Evolutionary conservation across 805 yeast genomes (phyloP).

Genomic region (Saitoella complicata): DNA sequence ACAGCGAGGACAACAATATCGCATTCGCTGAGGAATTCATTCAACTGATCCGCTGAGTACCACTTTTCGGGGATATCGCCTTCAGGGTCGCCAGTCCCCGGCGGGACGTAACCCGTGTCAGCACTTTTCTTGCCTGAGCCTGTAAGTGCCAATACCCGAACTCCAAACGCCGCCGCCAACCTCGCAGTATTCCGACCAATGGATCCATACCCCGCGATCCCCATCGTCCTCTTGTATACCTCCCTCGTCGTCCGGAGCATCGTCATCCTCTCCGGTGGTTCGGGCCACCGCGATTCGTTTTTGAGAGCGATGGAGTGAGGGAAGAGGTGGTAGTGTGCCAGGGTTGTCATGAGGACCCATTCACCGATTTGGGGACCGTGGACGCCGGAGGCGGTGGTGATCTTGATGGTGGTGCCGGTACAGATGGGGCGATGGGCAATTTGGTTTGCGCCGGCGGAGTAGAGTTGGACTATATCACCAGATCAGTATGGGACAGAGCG

Average conservation of each 20-base stretch:
- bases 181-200: constrained; percentile 36
- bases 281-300: too few species aligned
- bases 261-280: too few species aligned
- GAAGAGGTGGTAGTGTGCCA: constrained; percentile 2
- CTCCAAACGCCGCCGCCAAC: constrained; percentile 12
- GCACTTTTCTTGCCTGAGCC: constrained; percentile 10
- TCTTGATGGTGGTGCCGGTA: neutral
- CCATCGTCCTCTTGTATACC: constrained; percentile 19
- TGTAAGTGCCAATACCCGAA: constrained; percentile 14
- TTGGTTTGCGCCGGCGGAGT: neutral
- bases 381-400: constrained; percentile 7
- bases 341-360: constrained; percentile 4
- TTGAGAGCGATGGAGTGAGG: too few species aligned
- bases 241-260: too few species aligned
- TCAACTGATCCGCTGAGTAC: constrained; percentile 10
- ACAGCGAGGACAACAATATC: constrained; percentile 10
- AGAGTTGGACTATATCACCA: neutral
- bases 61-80: constrained; percentile 5
- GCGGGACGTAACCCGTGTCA: neutral
- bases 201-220: constrained; percentile 54
- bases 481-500: too few species aligned
- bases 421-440: neutral
- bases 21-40: constrained; percentile 8
- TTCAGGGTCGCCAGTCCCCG: constrained; percentile 4
- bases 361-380: constrained; percentile 9